Conservation (phyloP, 768 basidiomycete genomes). For the Termitomyces sp. region DNA sequence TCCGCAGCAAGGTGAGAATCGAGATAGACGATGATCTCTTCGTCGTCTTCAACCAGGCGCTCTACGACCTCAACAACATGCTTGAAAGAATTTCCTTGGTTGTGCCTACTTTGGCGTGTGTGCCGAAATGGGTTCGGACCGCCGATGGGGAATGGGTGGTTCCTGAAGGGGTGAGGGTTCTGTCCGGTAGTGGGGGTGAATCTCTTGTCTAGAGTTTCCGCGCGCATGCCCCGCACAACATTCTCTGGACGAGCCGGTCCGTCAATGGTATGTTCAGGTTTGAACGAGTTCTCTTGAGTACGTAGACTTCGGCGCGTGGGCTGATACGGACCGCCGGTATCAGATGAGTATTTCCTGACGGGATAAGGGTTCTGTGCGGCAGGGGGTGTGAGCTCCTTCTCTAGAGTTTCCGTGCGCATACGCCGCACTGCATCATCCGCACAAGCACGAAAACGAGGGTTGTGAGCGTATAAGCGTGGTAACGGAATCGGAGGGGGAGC, state of each 20-base stretch:
- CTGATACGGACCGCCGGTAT: background rate
- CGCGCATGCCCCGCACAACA: background rate
- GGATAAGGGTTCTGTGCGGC: background rate
- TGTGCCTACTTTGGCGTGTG: background rate
- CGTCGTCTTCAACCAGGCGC: background rate
- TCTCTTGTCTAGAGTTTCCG: background rate
- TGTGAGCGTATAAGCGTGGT: background rate
- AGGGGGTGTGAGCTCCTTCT: background rate
- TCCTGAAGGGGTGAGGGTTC: background rate
- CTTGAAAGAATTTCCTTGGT: background rate
- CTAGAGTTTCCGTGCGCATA: background rate
- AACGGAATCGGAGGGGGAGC: background rate
- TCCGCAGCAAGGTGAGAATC: background rate
- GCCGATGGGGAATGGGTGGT: background rate
- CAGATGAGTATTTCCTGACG: background rate
- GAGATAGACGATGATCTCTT: slow-evolving; percentile 2
- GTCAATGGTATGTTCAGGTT: background rate
- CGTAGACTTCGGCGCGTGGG: background rate
- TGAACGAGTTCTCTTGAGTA: background rate
- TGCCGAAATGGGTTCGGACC: slow-evolving; percentile 1
- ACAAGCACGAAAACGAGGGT: background rate
- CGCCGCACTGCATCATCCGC: background rate
- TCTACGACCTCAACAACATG: background rate
- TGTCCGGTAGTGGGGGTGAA: background rate
- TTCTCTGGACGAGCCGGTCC: background rate